phyloP scores from a whole-genome alignment of 495 filamentous ascomycete species.

The Bombardia bombarda region DNA sequence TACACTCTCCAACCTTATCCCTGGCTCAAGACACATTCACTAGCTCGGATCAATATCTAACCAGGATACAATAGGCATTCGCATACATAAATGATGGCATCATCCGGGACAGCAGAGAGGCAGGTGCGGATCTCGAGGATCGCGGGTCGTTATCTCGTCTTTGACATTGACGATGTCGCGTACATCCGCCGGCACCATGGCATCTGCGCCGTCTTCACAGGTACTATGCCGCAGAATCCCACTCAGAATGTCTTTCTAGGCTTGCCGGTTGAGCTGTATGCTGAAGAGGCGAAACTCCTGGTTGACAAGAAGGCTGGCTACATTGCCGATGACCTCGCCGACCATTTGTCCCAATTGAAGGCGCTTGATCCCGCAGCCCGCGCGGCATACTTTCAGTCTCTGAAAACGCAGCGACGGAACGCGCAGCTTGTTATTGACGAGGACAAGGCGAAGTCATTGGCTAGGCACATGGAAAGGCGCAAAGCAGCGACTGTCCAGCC shows the following conservation, averaged over 20 bases:
- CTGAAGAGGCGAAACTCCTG: constrained; percentile 79
- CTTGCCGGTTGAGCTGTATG: constrained; percentile 79
- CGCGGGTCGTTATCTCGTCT: constrained; percentile 76
- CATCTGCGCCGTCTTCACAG: constrained; percentile 81
- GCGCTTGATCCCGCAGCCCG: constrained; percentile 49
- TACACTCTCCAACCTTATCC: constrained; percentile 4
- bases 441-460: constrained; percentile 28
- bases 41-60: constrained; percentile 12
- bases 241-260: constrained; percentile 94
- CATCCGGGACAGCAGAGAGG: constrained; percentile 15
- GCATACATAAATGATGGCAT: constrained; percentile 16
- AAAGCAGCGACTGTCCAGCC: constrained; percentile 4
- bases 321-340: constrained; percentile 66
- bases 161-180: constrained; percentile 74
- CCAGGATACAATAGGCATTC: constrained; percentile 1
- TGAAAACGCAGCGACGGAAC: constrained; percentile 32
- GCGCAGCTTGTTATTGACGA: constrained; percentile 30
- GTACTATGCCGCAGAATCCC: constrained; percentile 81
- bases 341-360: constrained; percentile 54
- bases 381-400: constrained; percentile 31
- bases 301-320: constrained; percentile 73
- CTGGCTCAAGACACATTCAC: background rate
- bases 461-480: constrained; percentile 22
- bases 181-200: constrained; percentile 73
- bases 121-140: constrained; percentile 74